Conservation (phyloP, 202 grass and related monocot species). For the Dendrocalamus latiflorus region DNA sequence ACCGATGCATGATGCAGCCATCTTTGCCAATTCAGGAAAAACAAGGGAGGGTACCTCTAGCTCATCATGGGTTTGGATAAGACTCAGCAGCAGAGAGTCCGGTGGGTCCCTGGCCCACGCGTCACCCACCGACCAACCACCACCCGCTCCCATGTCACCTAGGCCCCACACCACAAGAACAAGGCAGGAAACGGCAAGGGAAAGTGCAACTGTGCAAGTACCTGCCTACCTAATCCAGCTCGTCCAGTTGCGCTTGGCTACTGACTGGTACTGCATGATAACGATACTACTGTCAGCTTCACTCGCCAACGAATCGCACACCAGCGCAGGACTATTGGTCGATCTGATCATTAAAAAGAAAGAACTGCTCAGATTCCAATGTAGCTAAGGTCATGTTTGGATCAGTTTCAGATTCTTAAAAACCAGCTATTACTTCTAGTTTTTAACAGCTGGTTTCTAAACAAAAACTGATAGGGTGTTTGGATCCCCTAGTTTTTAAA, state of each 20-base stretch:
- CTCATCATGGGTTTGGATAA: constrained; percentile 4
- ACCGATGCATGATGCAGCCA: neutral
- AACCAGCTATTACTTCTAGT: too few relatives aligned
- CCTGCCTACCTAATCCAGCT: neutral
- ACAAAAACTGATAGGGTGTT: too few relatives aligned
- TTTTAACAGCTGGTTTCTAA: too few relatives aligned
- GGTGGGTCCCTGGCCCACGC: neutral
- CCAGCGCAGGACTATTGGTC: neutral
- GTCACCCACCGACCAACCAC: neutral
- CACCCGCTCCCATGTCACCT: too few relatives aligned
- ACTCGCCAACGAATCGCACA: neutral
- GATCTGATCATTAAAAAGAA: neutral
- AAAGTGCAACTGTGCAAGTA: constrained; percentile 1
- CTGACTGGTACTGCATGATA: neutral
- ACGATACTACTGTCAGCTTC: neutral
- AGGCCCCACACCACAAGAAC: neutral
- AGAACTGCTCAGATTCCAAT: neutral
- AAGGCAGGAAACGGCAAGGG: neutral
- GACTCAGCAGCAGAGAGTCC: too few relatives aligned
- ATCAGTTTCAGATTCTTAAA: too few relatives aligned
- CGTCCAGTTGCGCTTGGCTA: neutral
- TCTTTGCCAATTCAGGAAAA: neutral
- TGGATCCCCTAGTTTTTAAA: too few relatives aligned
- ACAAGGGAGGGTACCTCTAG: neutral
- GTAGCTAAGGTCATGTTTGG: too few relatives aligned